Percentiles rank a stretch among this genome's conserved stretches.
Evolutionary conservation across 2,329 filamentous ascomycete genomes (phyloP).

Genomic region (Dactylellina haptotyla): DNA sequence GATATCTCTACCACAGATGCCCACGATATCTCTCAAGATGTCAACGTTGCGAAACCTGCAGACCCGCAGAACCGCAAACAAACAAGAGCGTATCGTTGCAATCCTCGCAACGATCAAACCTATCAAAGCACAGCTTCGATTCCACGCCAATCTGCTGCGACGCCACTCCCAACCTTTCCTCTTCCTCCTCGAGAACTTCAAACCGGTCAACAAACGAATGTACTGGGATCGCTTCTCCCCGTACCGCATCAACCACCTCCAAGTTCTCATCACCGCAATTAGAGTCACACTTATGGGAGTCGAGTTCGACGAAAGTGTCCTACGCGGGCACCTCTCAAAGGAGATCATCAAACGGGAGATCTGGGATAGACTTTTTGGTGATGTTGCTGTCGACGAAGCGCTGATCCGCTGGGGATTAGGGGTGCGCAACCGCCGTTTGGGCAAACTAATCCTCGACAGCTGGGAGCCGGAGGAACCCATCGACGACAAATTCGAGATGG

Average conservation of each 20-base stretch:
- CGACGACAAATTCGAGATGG: neutral
- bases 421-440: constrained; percentile 8
- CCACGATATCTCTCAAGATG: no score
- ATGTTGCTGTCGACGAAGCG: constrained; percentile 4
- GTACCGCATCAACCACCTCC: constrained; percentile 21
- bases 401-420: constrained; percentile 23
- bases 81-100: neutral
- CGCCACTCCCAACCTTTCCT: constrained; percentile 38
- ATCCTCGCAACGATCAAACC: constrained; percentile 12
- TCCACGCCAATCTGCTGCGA: constrained; percentile 23
- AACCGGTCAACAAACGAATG: neutral
- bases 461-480: neutral
- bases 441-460: constrained; percentile 28
- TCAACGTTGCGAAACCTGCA: no score
- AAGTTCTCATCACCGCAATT: constrained; percentile 21
- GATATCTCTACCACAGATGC: no score
- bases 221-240: constrained; percentile 29
- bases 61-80: neutral
- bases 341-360: neutral
- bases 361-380: neutral
- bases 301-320: constrained; percentile 2
- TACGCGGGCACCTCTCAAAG: constrained; percentile 2
- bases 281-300: neutral
- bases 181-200: constrained; percentile 31
- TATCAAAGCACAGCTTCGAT: constrained; percentile 24